These are phyloP conservation scores for Lippia alba DNA, from an alignment of 305 asterid genomes.

Conservation along the genomic window DNA sequence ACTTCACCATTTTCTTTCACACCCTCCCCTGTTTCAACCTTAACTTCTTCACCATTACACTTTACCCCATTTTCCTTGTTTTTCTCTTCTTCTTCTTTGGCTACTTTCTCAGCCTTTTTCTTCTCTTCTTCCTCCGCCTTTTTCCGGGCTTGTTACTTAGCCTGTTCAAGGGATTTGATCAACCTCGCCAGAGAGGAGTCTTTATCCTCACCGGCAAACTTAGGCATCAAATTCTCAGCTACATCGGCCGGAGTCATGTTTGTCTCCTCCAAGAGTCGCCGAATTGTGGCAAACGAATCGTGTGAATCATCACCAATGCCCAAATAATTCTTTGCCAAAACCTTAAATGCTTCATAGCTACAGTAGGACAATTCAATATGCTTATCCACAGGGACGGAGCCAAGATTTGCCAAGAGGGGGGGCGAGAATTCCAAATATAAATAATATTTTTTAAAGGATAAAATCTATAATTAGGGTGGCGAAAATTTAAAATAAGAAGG, in stretches of 20 bases:
- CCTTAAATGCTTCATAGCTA: constrained; percentile 59
- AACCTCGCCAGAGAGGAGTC: constrained; percentile 41
- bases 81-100: too few species aligned
- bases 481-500: too few species aligned
- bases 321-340: constrained; percentile 58
- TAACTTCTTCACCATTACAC: too few species aligned
- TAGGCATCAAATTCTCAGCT: constrained; percentile 66
- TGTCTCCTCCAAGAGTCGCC: too few species aligned
- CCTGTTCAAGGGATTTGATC: constrained; percentile 47
- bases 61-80: too few species aligned
- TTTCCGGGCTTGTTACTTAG: constrained; percentile 33
- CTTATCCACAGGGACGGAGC: too few species aligned
- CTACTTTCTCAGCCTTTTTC: too few species aligned
- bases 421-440: too few species aligned
- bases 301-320: constrained; percentile 37
- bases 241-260: constrained; percentile 59
- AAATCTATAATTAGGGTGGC: too few species aligned
- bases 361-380: constrained; percentile 64
- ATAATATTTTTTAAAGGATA: too few species aligned
- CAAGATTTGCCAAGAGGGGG: too few species aligned
- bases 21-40: too few species aligned
- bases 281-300: constrained; percentile 38
- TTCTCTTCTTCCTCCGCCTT: constrained; percentile 44
- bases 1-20: constrained; percentile 4
- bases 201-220: constrained; percentile 37